These are phyloP conservation scores for Monosporozyma yasuniensis DNA, from an alignment of 805 yeast species.

Conservation along the genomic window DNA sequence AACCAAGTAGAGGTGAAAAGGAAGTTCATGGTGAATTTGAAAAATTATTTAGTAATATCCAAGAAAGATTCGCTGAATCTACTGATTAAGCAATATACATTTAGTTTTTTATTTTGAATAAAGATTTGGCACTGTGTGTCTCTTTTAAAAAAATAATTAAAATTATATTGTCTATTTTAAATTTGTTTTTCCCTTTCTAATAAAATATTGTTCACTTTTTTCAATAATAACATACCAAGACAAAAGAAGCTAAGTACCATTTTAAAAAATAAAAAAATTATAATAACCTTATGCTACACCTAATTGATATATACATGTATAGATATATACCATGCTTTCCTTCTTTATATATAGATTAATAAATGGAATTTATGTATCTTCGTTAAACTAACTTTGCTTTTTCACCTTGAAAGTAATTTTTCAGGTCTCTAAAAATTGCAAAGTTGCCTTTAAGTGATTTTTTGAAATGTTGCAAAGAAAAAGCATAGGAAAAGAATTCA, in stretches of 20 bases:
- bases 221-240: neutral
- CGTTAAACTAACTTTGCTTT: neutral
- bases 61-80: constrained; percentile 92
- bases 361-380: neutral
- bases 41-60: constrained; percentile 60
- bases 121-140: neutral
- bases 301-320: neutral
- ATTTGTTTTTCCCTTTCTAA: neutral
- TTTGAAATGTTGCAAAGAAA: no score
- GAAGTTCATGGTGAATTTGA: constrained; percentile 71
- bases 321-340: neutral
- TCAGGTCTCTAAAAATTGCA: no score
- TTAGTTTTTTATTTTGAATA: neutral
- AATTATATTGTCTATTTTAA: neutral
- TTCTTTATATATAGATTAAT: neutral
- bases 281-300: neutral
- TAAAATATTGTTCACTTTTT: neutral
- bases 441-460: no score
- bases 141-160: neutral
- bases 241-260: neutral
- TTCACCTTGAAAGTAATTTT: no score
- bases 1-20: constrained; percentile 84
- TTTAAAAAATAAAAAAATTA: no score
- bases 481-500: no score
- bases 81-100: constrained; percentile 49